Evolutionary conservation across 2,329 filamentous ascomycete species (phyloP), one percentile per base, ranked within the genome.

Genomic region (Trichoderma atrobrunneum): DNA sequence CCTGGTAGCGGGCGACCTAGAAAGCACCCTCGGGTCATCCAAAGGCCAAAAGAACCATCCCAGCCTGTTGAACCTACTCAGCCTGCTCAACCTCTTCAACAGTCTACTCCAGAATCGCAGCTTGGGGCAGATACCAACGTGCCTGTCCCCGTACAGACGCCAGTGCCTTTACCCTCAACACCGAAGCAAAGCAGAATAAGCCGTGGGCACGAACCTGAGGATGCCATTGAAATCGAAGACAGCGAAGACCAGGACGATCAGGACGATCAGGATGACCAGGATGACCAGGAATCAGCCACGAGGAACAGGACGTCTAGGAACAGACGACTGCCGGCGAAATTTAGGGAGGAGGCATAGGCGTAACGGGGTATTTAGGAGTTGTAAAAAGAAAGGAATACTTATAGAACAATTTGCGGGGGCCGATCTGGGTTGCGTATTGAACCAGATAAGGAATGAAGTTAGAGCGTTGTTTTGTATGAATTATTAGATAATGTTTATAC

Each of bases 1-100:
- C 81, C 81, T 6, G 81, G 81, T 12, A 82, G 81, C 72, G 81
- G 81, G 32, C 77, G 81, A 60, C 81, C 81, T 77, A 81, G 81
- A 76, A 82, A 82, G 75, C 80, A 82, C 51, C 80, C 80, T 36
- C 78, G 78, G 74, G 70, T 30, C 51, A 59, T 72, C 24, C 63
- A 32, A 26, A 66, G 36, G 34, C 72, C 28, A 16, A 59, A 26
- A 36, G 56, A 26, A 57, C 21, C 60, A 28, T 5, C 36, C 21
- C n/a, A 61, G 51, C 36, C 32, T n/a, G n/a, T 21, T 34, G 74
- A 34, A 59, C 60, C 14, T 36, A 51, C 71, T 6, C n/a, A 64
- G n/a, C 24, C 56, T 24, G 8, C 18, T 18, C 14, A 64, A 24
- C 18, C 43, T 16, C n/a, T 36, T n/a, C 57, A 62, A 39, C 18